These are phyloP conservation scores for Pseudonectria foliicola DNA, from an alignment of 2,329 filamentous ascomycete species.

Conservation along the genomic window DNA sequence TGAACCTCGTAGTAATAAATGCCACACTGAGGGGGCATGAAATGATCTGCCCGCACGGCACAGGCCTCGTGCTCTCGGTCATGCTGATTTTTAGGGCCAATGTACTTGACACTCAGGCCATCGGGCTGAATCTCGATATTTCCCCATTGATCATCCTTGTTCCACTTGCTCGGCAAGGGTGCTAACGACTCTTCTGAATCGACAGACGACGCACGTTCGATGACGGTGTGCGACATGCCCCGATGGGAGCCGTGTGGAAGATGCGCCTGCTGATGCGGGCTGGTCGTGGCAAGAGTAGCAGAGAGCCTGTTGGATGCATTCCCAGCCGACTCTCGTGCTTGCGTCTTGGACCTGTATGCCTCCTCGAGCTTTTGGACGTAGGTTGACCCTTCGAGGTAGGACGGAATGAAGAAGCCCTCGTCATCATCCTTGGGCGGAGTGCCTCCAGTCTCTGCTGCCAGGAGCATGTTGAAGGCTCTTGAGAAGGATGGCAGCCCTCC, in stretches of 20 bases:
- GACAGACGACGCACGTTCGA: constrained; percentile 61
- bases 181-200: constrained; percentile 54
- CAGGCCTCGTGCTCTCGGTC: constrained; percentile 68
- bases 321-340: constrained; percentile 38
- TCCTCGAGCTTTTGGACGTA: constrained; percentile 73
- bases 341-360: constrained; percentile 54
- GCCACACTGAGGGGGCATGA: constrained; percentile 83
- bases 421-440: constrained; percentile 18
- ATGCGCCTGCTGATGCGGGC: constrained; percentile 24
- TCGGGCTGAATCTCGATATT: constrained; percentile 68
- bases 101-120: constrained; percentile 63
- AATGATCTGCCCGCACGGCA: constrained; percentile 72
- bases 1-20: constrained; percentile 87
- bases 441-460: constrained; percentile 26
- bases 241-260: constrained; percentile 51
- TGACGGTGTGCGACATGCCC: constrained; percentile 75
- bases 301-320: constrained; percentile 12
- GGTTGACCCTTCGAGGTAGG: constrained; percentile 71
- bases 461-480: constrained; percentile 45
- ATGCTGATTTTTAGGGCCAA: constrained; percentile 36
- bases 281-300: constrained; percentile 43
- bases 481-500: constrained; percentile 39
- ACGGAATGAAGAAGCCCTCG: constrained; percentile 67
- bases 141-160: constrained; percentile 64
- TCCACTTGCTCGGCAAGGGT: constrained; percentile 78